phyloP scores from a whole-genome alignment of 2,329 filamentous ascomycete species.

The Aspergillus clavatus region DNA sequence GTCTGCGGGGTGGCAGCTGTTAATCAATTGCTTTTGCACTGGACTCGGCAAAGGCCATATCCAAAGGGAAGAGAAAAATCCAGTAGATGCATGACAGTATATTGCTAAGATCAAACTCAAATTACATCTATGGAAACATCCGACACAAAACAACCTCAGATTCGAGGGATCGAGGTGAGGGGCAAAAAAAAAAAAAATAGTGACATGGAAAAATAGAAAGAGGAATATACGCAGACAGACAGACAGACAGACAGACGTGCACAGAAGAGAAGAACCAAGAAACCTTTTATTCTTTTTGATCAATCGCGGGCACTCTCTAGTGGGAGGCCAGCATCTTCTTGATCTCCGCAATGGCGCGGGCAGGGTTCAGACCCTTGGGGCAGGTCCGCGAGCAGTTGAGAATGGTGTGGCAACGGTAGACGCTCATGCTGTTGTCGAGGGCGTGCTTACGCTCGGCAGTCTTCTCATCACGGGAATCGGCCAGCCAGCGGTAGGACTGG shows the following conservation, averaged over 20 bases:
- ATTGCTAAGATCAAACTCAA: conserved; percentile 18
- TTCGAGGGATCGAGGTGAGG: conserved; percentile 15
- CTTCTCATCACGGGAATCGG: conserved; percentile 88
- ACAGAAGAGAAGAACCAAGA: conserved; percentile 13
- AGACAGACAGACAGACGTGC: too few relatives aligned
- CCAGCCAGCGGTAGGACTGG: conserved; percentile 96
- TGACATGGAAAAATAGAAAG: conserved; percentile 14
- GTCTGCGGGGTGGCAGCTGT: too few relatives aligned
- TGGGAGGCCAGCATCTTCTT: conserved; percentile 84
- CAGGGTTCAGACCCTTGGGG: conserved; percentile 97
- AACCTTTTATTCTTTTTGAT: conserved; percentile 10
- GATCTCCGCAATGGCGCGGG: conserved; percentile 91
- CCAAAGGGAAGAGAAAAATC: too few relatives aligned
- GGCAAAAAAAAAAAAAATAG: conserved; percentile 5
- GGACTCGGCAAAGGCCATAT: too few relatives aligned
- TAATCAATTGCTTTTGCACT: too few relatives aligned
- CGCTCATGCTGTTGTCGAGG: conserved; percentile 96
- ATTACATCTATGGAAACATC: conserved; percentile 30
- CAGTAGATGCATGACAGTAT: conserved; percentile 1
- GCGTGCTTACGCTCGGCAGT: conserved; percentile 81
- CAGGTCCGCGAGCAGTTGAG: conserved; percentile 97
- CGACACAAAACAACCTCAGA: conserved; percentile 19
- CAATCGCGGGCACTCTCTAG: conserved; percentile 16
- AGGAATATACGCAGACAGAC: conserved; percentile 6
- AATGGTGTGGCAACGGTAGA: conserved; percentile 99